A percentile compares a stretch with the other conserved stretches of the same genome.
phyloP scores from a whole-genome alignment of 495 filamentous ascomycete species.

The Parathielavia appendiculata region DNA sequence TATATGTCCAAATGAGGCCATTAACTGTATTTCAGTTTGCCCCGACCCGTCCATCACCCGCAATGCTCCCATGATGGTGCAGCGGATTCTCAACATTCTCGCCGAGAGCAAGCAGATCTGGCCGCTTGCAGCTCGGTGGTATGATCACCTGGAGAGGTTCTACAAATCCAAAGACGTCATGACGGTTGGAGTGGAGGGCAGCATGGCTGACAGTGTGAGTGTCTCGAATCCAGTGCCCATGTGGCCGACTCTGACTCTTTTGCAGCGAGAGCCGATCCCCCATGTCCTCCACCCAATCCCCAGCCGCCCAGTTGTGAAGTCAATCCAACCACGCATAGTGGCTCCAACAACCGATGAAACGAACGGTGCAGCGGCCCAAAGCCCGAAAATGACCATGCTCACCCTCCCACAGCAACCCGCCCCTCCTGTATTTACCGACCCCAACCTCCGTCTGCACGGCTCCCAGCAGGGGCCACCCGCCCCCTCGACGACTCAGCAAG shows the following conservation, averaged over 20 bases:
- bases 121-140: slow-evolving; percentile 44
- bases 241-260: not conserved
- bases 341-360: slow-evolving; percentile 11
- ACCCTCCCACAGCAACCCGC: not conserved
- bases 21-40: slow-evolving; percentile 27
- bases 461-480: slow-evolving; percentile 11
- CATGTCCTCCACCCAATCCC: slow-evolving; percentile 27
- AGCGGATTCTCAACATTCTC: slow-evolving; percentile 37
- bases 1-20: not conserved
- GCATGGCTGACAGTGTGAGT: slow-evolving; percentile 47
- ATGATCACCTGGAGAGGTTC: slow-evolving; percentile 41
- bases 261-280: slow-evolving; percentile 31
- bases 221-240: not conserved
- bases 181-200: slow-evolving; percentile 33
- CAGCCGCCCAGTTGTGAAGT: slow-evolving; percentile 12
- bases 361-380: slow-evolving; percentile 9
- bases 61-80: slow-evolving; percentile 37
- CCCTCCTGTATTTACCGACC: slow-evolving; percentile 23
- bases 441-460: slow-evolving; percentile 18
- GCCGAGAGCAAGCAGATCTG: slow-evolving; percentile 40
- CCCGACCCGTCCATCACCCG: slow-evolving; percentile 32
- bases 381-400: slow-evolving; percentile 8
- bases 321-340: slow-evolving; percentile 16
- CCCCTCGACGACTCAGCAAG: not conserved
- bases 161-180: slow-evolving; percentile 34